Base-by-base conservation (phyloP, 345 rosid genomes). In the Rhizophora apiculata region DNA sequence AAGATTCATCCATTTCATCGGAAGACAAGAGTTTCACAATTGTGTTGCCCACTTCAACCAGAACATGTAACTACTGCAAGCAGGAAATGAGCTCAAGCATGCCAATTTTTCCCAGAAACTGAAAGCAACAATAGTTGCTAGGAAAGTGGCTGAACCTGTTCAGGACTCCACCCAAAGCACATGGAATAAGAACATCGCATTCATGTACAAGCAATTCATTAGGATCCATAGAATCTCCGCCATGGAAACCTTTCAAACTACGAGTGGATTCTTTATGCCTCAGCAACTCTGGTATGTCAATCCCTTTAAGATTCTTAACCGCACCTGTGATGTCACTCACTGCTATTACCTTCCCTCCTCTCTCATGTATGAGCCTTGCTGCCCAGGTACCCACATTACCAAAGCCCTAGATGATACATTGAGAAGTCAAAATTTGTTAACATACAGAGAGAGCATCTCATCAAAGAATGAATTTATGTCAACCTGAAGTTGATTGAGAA, bases 381-480 rank as follows among this genome's bases (percentile, higher is more conserved):
- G 86, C 97, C 99, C 98, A 96, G 31, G 98, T 85, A 46, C 99
- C 99, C 60, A 96, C 98, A 77, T 96, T 96, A 29, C 99, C 99
- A 65, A 96, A 96, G 63, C 99, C 99, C 99, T 96, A 55, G 66
- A 53, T 62, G n/a, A 20, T 6, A 29, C 16, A 30, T 32, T 37
- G 49, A 29, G 10, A 55, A 55, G 60, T 8, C 29, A 55, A 4
- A 55, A 5, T 24, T 22, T 24, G 29, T 24, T 55, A 55, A 55
- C 24, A 3, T 9, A 24, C 16, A 27, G 60, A 55, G 15, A 6
- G 3, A 55, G 30, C 18, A 22, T 22, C 60, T 55, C 30, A 24
- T 22, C 30, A 22, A 21, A 55, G 60, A 55, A 55, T 21, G 60
- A 43, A 43, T 22, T 55, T 15, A 55, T 10, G 29, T 55, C 15